Percentiles rank a stretch among this genome's conserved stretches.
These are phyloP conservation scores for Blastobotrys chiropterorum DNA, from an alignment of 805 yeast species.

Conservation along the genomic window DNA sequence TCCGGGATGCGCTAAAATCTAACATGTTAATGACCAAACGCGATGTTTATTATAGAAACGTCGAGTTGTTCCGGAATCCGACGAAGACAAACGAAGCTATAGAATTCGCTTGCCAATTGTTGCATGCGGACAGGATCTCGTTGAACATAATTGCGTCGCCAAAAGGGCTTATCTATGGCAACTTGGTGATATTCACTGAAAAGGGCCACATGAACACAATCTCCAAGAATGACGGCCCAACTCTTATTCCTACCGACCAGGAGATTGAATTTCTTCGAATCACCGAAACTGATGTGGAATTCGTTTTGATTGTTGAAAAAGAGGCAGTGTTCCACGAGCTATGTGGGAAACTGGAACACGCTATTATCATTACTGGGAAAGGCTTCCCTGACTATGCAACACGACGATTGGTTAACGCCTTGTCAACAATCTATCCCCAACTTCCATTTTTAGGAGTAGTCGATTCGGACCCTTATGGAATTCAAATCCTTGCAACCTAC, in stretches of 20 bases:
- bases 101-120: constrained; percentile 33
- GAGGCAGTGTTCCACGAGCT: constrained; percentile 40
- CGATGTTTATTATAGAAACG: constrained; percentile 56
- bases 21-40: constrained; percentile 36
- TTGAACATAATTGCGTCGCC: constrained; percentile 48
- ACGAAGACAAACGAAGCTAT: constrained; percentile 36
- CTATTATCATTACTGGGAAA: constrained; percentile 45
- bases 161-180: constrained; percentile 48
- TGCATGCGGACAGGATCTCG: constrained; percentile 34
- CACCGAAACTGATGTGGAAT: constrained; percentile 20
- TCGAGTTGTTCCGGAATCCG: constrained; percentile 44
- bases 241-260: background rate
- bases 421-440: constrained; percentile 27
- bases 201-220: constrained; percentile 5
- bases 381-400: constrained; percentile 63
- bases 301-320: constrained; percentile 44
- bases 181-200: constrained; percentile 21
- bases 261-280: constrained; percentile 14
- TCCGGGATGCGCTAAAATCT: constrained; percentile 15
- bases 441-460: constrained; percentile 44
- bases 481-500: constrained; percentile 42
- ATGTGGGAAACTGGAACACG: constrained; percentile 17
- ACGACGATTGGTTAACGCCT: constrained; percentile 33
- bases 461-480: constrained; percentile 63
- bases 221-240: constrained; percentile 8